Base-by-base conservation (phyloP, 2,329 filamentous ascomycete species). In the Magnaporthiopsis poae region DNA sequence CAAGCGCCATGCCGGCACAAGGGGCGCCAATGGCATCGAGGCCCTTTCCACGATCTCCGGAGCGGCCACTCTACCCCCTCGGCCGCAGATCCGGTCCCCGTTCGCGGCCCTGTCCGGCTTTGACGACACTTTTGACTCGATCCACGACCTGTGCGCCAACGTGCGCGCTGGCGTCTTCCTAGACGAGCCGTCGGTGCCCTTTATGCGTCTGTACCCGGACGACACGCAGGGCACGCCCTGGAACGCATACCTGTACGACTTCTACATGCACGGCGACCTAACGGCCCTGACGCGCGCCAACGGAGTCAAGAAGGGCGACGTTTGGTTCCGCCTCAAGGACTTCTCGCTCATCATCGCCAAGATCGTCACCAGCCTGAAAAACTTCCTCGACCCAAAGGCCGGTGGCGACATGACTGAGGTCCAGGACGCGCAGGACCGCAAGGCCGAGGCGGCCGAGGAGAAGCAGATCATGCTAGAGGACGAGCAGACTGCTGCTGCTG, bases 201-300 rank as follows among this genome's bases (percentile, higher is more conserved):
- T 89, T 72, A 80, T 92, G 5, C 81, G 82, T 5, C 76, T 91
- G 13, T 84, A 84, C 70, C 84, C 85, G 0, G 78, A 86, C 33
- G 84, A 88, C 65, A 79, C 81, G 2, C 64, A 67, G 69, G 75
- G 68, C 11, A 73, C 75, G 15, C 83, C 83, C 0, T 80, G 87
- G 68, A 91, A 91, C 69, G 86, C 87, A 0, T 90, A 90, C 72
- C 77, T 93, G 0, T 86, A 88, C 68, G 89, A 93, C 74, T 94
- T 92, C 76, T 92, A 86, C 80, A 90, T 86, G 75, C 87, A 93
- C 71, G 90, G 89, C 3, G 85, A 88, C 71, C 74, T 87, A 29
- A 73, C 80, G 1, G 82, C 86, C 0, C 77, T 93, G 2, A 83
- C 84, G 15, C 77, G 75, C 0, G 88, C 86, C 36, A 93, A 94